Conservation (phyloP, 176 grass and related monocot genomes). For the Hyparrhenia diplandra region DNA sequence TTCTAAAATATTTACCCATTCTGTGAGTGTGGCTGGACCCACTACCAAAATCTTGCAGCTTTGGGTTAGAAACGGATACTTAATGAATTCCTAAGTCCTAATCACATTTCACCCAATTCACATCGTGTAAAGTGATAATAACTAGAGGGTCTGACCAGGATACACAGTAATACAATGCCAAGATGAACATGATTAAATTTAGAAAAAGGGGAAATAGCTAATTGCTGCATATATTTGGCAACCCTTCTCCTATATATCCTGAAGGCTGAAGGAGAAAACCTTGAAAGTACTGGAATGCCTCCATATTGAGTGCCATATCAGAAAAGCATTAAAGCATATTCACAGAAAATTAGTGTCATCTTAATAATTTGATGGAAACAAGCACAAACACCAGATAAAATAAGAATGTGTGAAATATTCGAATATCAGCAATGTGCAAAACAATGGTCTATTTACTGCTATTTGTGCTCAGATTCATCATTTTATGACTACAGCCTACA, state of each 20-base stretch:
- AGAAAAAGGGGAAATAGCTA: not conserved
- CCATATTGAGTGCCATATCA: not conserved
- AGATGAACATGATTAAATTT: not conserved
- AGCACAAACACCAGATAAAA: not conserved
- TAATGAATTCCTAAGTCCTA: not conserved
- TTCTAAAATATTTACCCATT: not conserved
- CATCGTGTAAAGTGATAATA: not conserved
- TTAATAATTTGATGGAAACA: not conserved
- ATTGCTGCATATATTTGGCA: not conserved
- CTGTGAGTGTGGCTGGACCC: not conserved
- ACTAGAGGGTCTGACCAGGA: not conserved
- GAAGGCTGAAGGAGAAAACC: slow-evolving; percentile 2
- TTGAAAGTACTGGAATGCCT: not conserved
- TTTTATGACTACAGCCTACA: not conserved
- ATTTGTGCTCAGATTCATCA: not conserved
- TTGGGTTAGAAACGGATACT: not conserved
- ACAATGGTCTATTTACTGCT: not conserved
- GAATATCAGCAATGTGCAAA: slow-evolving; percentile 1
- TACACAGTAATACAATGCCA: not conserved
- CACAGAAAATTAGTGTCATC: not conserved
- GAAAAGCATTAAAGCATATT: not conserved
- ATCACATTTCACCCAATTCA: not conserved
- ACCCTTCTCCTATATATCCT: not conserved
- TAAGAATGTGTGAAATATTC: not conserved
- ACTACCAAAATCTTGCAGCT: not conserved